Evolutionary conservation across 176 grass and related monocot species (phyloP).

Genomic region (Stipa capillata): DNA sequence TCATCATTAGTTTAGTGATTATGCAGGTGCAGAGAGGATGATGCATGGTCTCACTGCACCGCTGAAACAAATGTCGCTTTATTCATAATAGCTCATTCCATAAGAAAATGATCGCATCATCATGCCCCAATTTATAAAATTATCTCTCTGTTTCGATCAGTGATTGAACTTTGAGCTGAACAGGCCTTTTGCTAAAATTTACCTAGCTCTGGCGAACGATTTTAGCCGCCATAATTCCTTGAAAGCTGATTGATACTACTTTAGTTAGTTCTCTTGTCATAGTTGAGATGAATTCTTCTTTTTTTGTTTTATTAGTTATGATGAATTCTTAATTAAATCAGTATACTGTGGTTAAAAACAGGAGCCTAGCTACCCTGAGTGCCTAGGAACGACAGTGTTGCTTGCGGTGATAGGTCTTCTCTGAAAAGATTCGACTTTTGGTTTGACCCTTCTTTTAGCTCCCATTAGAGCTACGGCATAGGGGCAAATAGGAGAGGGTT

Average conservation of each 20-base stretch:
- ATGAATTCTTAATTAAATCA: not conserved
- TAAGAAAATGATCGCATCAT: not conserved
- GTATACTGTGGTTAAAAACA: not conserved
- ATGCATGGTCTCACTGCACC: not conserved
- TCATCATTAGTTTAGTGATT: constrained; percentile 7
- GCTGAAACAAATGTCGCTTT: constrained; percentile 26
- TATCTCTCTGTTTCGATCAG: not conserved
- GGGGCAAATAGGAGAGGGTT: not conserved
- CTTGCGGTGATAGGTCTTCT: not conserved
- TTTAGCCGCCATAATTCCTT: too few relatives aligned
- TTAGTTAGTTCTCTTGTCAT: too few relatives aligned
- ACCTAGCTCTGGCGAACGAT: too few relatives aligned
- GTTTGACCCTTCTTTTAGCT: not conserved
- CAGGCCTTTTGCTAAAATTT: too few relatives aligned
- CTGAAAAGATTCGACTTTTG: not conserved
- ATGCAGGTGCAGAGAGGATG: not conserved
- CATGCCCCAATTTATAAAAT: not conserved
- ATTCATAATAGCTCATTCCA: not conserved
- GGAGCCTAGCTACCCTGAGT: not conserved
- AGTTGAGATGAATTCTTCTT: too few relatives aligned
- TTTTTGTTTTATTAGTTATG: too few relatives aligned
- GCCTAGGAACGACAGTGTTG: not conserved
- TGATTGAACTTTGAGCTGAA: too few relatives aligned
- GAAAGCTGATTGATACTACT: too few relatives aligned
- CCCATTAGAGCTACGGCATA: not conserved